Evolutionary conservation across 176 grass and related monocot genomes (phyloP), one percentile per base, ranked within the genome.

Genomic region (Raddia distichophylla): DNA sequence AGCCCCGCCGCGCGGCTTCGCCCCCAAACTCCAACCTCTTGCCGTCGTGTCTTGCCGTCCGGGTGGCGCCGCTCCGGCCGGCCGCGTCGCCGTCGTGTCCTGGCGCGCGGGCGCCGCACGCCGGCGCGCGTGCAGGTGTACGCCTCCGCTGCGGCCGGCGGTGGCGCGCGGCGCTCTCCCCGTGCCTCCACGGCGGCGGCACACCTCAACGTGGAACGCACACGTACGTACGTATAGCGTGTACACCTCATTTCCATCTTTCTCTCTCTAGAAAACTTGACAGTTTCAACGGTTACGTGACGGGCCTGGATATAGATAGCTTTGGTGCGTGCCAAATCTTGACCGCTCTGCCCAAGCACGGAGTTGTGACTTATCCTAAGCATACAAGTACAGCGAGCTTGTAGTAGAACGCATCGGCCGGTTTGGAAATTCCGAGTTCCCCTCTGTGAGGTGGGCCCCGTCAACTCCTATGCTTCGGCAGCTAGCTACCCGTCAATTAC

Each of bases 241-340:
- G 27, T 27, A 60, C 57, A 20, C 34, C 34, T 16, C 20, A 12
- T 64, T 6, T 37, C 33, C 34, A 10, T 13, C 52, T n/a, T n/a
- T 57, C 55, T 57, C 54, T 16, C 51, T n/a, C 54, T 57, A 27
- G 27, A 1, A 27, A 27, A 27, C 54, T n/a, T 7, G 33, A 74
- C 49, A 72, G 10, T 35, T 52, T 51, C 13, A 35, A 17, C 51
- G 27, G 74, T 76, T 64, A 50, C 43, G 59, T 77, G 75, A 77
- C 58, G 10, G 44, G 20, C 63, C 15, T 15, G 18, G 14, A 0
- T 2, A 33, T 16, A 18, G 3, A 15, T 8, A 18, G 10, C 5
- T 58, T 74, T 3, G 53, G 17, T 5, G 3, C 46, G 17, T 10
- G 3, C 46, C 2, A 16, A 37, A 51, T 34, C 27, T 17, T 53